Conservation (phyloP, 169 alveolate species). For the Plasmodium inui region DNA sequence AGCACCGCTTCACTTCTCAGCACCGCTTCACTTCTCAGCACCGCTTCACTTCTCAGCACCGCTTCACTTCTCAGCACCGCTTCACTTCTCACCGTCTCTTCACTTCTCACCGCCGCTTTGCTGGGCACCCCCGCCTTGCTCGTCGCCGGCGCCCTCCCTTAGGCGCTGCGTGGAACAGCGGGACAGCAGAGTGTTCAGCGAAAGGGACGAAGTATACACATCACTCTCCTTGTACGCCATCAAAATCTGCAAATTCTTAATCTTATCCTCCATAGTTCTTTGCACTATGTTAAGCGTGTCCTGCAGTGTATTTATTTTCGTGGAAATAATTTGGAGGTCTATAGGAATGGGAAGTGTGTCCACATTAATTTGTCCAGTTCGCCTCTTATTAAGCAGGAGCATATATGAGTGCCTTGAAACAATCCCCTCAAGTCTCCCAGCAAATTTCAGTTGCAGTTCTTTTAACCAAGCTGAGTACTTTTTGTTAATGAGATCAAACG, state of each 20-base stretch:
- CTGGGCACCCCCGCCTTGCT: background rate
- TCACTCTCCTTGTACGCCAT: slow-evolving; percentile 63
- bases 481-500: slow-evolving; percentile 29
- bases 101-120: background rate
- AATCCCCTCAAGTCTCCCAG: slow-evolving; percentile 15
- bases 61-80: too few species aligned
- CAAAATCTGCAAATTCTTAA: slow-evolving; percentile 30
- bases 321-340: slow-evolving; percentile 21
- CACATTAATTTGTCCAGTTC: slow-evolving; percentile 12
- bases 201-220: slow-evolving; percentile 52
- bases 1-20: too few species aligned
- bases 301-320: slow-evolving; percentile 20
- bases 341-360: slow-evolving; percentile 24
- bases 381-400: background rate
- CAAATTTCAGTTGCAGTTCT: slow-evolving; percentile 38
- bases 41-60: too few species aligned
- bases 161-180: slow-evolving; percentile 6
- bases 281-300: slow-evolving; percentile 72
- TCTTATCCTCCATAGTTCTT: slow-evolving; percentile 59
- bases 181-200: slow-evolving; percentile 59
- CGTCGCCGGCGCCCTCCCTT: background rate
- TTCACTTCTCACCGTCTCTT: too few species aligned
- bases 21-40: background rate
- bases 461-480: slow-evolving; percentile 40
- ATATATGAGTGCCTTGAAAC: slow-evolving; percentile 17